Evolutionary conservation across 352 stramenopile genomes (phyloP).

Genomic region (Phytophthora parvispora): DNA sequence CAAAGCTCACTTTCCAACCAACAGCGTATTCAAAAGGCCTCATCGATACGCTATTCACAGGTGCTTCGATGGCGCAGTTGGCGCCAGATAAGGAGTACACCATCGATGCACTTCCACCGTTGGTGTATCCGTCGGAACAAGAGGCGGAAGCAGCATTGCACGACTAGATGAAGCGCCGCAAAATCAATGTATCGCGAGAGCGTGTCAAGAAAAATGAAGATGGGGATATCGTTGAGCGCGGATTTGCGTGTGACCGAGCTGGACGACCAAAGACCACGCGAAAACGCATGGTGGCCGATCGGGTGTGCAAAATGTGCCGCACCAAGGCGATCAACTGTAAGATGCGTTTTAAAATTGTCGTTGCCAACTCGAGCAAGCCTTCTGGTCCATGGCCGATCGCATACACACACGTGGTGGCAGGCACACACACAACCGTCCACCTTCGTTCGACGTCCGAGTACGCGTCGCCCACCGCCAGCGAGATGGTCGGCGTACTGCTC

Average conservation of each 20-base stretch:
- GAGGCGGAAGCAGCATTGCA: not conserved
- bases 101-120: not conserved
- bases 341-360: slow-evolving; percentile 1
- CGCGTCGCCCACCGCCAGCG: slow-evolving; percentile 1
- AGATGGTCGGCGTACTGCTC: not conserved
- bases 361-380: not conserved
- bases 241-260: not conserved
- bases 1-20: not conserved
- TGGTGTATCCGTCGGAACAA: not conserved
- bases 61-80: not conserved
- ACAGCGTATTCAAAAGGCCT: not conserved
- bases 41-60: not conserved
- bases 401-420: slow-evolving; percentile 3
- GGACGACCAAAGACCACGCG: not conserved
- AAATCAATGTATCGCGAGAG: not conserved
- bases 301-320: not conserved
- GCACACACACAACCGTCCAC: not conserved
- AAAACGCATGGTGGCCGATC: not conserved
- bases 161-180: not conserved
- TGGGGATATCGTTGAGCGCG: not conserved
- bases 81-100: not conserved
- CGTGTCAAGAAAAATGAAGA: not conserved
- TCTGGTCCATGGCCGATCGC: not conserved
- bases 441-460: not conserved
- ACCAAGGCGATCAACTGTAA: not conserved